A percentile compares a stretch with the other conserved stretches of the same genome.
Conservation (phyloP, 495 filamentous ascomycete genomes). For the Daldinia bambusicola region DNA sequence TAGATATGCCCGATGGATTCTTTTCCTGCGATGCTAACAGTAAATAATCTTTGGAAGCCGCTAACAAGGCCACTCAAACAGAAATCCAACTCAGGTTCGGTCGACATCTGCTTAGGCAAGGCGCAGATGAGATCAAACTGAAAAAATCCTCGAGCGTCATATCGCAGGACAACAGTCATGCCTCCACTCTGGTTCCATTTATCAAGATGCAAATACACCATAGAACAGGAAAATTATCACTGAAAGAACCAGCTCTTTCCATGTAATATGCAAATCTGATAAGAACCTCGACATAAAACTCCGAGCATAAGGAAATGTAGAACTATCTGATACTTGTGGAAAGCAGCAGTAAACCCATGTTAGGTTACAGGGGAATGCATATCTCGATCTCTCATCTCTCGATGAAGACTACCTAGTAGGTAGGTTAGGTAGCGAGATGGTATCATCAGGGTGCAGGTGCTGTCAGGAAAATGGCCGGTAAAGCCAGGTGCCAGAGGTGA, state of each 20-base stretch:
- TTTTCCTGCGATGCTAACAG: constrained; percentile 12
- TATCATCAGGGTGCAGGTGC: constrained; percentile 8
- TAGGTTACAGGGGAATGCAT: constrained; percentile 14
- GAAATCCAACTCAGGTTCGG: not conserved
- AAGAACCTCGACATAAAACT: constrained; percentile 18
- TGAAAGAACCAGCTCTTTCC: constrained; percentile 13
- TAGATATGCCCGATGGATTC: not conserved
- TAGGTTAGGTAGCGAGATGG: not conserved
- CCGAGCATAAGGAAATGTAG: constrained; percentile 18
- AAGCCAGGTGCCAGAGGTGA: constrained; percentile 9
- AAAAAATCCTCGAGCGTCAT: constrained; percentile 7
- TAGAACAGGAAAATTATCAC: constrained; percentile 8
- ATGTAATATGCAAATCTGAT: constrained; percentile 8
- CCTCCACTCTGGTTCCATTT: constrained; percentile 4
- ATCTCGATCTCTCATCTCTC: constrained; percentile 12
- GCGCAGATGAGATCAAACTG: constrained; percentile 3
- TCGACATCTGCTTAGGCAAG: not conserved
- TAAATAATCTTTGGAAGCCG: not conserved
- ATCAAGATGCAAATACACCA: constrained; percentile 12
- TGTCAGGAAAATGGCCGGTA: constrained; percentile 11
- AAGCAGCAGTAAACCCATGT: constrained; percentile 14
- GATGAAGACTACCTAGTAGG: constrained; percentile 10
- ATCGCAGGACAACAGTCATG: constrained; percentile 2
- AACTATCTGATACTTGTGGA: constrained; percentile 38
- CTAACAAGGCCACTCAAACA: constrained; percentile 4